phyloP scores from a whole-genome alignment of 2,329 filamentous ascomycete species.

The Catunica adiposa region DNA sequence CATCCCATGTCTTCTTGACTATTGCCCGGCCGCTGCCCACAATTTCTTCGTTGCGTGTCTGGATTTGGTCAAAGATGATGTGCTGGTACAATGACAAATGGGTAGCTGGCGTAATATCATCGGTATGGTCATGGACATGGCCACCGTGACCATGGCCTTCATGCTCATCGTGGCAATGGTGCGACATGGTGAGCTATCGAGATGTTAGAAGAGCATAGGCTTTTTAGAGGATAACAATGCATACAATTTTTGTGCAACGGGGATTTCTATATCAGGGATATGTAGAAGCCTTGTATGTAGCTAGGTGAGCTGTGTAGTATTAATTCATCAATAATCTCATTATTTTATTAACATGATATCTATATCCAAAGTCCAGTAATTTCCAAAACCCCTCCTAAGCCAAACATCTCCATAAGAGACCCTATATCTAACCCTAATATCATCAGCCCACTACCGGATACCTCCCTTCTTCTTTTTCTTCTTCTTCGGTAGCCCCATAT shows the following conservation, averaged over 20 bases:
- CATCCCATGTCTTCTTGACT: constrained; percentile 79
- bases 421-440: neutral
- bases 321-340: no score
- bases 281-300: no score
- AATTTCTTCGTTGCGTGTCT: constrained; percentile 65
- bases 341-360: no score
- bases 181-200: constrained; percentile 22
- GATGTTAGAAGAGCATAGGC: no score
- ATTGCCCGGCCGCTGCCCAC: constrained; percentile 55
- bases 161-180: constrained; percentile 38
- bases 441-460: constrained; percentile 21
- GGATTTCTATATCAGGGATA: no score
- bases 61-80: constrained; percentile 74
- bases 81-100: constrained; percentile 84
- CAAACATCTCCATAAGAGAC: neutral
- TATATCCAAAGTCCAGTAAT: no score
- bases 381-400: neutral
- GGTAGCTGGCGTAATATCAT: constrained; percentile 82
- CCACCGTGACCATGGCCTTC: constrained; percentile 33
- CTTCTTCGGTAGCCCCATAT: constrained; percentile 19
- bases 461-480: constrained; percentile 31
- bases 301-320: no score
- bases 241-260: no score
- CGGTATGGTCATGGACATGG: constrained; percentile 65
- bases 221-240: no score